Evolutionary conservation across 23 red algal genomes (phyloP), one percentile per base, ranked within the genome.

Genomic region (Chondrus crispus): DNA sequence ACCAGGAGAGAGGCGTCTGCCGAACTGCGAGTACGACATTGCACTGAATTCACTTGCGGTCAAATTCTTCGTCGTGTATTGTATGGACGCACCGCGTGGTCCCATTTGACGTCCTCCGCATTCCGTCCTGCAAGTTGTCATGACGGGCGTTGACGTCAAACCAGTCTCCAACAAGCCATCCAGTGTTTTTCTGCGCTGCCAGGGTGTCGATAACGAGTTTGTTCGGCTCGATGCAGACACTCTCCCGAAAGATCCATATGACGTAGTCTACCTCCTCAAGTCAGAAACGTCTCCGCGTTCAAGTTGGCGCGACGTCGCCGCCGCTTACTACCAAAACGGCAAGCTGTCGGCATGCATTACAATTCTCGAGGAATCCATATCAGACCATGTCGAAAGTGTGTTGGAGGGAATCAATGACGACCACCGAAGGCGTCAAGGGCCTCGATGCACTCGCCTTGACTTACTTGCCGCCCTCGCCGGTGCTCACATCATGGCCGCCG

Each of bases 301-400:
- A 18, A 49, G 45, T 5, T 92, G 89, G 89, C 76, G 76, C 46
- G 89, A 79, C 42, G 89, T 92, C 57, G 89, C 89, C 48, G 82
- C 77, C 57, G 76, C 89, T 12, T 92, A 92, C 47, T 75, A 83
- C 51, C 77, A 51, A 22, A 38, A 46, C 16, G 75, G 89, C 47
- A 68, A 69, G 26, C 72, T 55, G 77, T 18, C 38, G 20, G 41
- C 89, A 43, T 54, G 58, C 6, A 84, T 83, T 11, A 84, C 89
- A 29, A 77, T 92, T n/a, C 49, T 92, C 8, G 89, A 92, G 24
- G 54, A 84, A 52, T 75, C 89, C 9, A 79, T 77, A 2, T 48
- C 89, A n/a, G 89, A 92, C 49, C 54, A 83, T 41, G 89, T 92
- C 77, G 89, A 92, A 30, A 73, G 53, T 22, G 84, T 92, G 45